These are phyloP conservation scores for Xanthoconium purpureum DNA, from an alignment of 768 basidiomycete species.

Conservation along the genomic window DNA sequence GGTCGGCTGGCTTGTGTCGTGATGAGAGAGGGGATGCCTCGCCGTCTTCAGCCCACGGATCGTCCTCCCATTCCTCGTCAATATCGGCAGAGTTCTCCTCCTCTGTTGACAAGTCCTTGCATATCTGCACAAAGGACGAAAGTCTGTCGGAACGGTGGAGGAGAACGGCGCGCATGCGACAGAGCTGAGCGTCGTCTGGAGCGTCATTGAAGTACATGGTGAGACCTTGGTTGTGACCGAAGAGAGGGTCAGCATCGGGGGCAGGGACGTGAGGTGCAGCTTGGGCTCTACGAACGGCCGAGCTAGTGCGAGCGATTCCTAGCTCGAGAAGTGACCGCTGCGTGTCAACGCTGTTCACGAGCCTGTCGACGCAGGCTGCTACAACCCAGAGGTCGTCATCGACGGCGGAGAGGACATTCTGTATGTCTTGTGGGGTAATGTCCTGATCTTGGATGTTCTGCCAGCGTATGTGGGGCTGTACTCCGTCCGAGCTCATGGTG, in stretches of 20 bases:
- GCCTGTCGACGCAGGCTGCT: constrained; percentile 68
- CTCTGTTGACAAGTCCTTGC: constrained; percentile 36
- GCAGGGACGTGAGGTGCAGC: constrained; percentile 32
- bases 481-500: constrained; percentile 34
- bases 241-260: constrained; percentile 16
- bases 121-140: constrained; percentile 69
- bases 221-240: constrained; percentile 29
- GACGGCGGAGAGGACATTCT: constrained; percentile 46
- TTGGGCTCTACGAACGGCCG: constrained; percentile 46
- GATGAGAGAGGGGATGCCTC: constrained; percentile 26
- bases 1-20: constrained; percentile 27
- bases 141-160: constrained; percentile 65
- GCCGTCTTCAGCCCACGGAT: constrained; percentile 63
- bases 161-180: constrained; percentile 63
- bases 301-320: constrained; percentile 59
- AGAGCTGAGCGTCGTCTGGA: constrained; percentile 63
- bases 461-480: constrained; percentile 52
- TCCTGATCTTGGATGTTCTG: constrained; percentile 51
- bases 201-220: constrained; percentile 52
- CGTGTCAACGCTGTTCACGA: constrained; percentile 52
- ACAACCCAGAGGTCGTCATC: constrained; percentile 74
- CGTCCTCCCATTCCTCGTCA: constrained; percentile 49
- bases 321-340: constrained; percentile 59
- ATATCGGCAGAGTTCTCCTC: constrained; percentile 30
- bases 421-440: constrained; percentile 50